Conservation (phyloP, 352 stramenopile species). For the Phytophthora sojae region DNA sequence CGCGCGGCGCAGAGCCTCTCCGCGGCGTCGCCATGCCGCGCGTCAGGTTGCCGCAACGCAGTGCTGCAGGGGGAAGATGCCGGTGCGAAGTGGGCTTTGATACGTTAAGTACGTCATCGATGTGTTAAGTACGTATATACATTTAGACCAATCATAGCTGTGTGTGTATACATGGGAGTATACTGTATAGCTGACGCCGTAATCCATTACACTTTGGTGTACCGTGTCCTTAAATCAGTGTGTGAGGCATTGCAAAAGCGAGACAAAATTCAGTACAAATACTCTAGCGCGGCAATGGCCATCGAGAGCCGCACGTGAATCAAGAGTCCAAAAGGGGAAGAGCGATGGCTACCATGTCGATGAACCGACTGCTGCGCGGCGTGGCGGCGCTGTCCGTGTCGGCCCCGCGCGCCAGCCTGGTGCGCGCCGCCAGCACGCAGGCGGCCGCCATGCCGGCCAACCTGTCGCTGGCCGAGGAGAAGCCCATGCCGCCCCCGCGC, state of each 20-base stretch:
- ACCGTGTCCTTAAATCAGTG: too few species aligned
- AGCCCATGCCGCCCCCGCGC: slow-evolving; percentile 68
- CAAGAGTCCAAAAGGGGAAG: slow-evolving; percentile 1
- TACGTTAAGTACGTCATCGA: too few species aligned
- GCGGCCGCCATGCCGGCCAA: slow-evolving; percentile 55
- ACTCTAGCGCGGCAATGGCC: background rate
- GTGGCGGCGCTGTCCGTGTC: slow-evolving; percentile 64
- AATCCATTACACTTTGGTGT: too few species aligned
- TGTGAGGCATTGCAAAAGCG: too few species aligned
- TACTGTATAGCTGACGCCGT: too few species aligned
- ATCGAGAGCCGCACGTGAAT: slow-evolving; percentile 21
- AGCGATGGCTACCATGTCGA: slow-evolving; percentile 41
- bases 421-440: slow-evolving; percentile 36
- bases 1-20: slow-evolving; percentile 44
- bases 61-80: slow-evolving; percentile 15
- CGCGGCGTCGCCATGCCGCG: slow-evolving; percentile 43
- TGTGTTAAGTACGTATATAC: too few species aligned
- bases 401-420: slow-evolving; percentile 52
- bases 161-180: too few species aligned
- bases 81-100: too few species aligned
- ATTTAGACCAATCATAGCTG: too few species aligned
- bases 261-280: too few species aligned
- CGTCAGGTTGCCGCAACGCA: background rate
- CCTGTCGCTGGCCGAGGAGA: slow-evolving; percentile 77
- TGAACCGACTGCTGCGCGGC: slow-evolving; percentile 69